A percentile compares a stretch with the other conserved stretches of the same genome.
Conservation (phyloP, 306 rosid genomes). For the Quercus agrifolia region DNA sequence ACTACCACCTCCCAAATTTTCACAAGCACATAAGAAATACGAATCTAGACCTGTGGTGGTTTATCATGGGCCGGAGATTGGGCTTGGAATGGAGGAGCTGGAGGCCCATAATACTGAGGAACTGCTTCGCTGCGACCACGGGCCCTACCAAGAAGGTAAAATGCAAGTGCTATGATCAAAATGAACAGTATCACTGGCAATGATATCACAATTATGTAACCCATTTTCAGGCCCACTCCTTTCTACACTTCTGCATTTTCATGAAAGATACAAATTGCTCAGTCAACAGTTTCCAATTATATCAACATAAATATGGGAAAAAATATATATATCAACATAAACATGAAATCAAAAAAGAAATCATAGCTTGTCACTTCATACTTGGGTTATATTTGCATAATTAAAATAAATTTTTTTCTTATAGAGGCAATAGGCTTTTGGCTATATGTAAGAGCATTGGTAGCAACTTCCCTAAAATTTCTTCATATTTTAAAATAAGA, state of each 20-base stretch:
- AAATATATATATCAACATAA: not conserved
- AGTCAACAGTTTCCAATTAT: too few species aligned
- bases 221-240: constrained; percentile 25
- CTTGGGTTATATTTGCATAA: too few species aligned
- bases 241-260: too few species aligned
- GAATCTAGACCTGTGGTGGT: not conserved
- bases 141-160: constrained; percentile 44
- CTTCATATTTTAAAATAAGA: too few species aligned
- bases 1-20: not conserved
- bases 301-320: too few species aligned
- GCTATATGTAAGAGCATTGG: too few species aligned
- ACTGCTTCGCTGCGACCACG: constrained; percentile 27
- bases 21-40: not conserved
- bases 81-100: constrained; percentile 42
- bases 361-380: not conserved
- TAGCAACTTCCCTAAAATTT: too few species aligned
- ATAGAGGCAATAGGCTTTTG: too few species aligned
- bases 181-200: constrained; percentile 48
- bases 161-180: constrained; percentile 44
- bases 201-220: constrained; percentile 36
- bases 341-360: not conserved
- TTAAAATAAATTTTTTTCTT: too few species aligned
- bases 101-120: constrained; percentile 40
- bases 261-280: not conserved
- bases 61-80: constrained; percentile 24